phyloP scores from a whole-genome alignment of 306 rosid species.

The Neltuma alba region DNA sequence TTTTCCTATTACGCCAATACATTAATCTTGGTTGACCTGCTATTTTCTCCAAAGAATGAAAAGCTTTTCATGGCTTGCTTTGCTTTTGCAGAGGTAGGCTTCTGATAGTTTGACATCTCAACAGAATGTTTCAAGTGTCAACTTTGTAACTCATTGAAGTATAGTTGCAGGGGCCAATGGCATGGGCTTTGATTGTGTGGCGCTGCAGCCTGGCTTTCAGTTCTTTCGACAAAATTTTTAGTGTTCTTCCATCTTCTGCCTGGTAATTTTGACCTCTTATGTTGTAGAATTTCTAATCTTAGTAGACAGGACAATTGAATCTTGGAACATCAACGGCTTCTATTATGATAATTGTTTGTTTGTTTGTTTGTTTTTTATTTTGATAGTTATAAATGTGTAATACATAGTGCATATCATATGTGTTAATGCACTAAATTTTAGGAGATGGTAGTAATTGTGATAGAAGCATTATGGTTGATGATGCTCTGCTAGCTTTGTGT shows the following conservation, averaged over 20 bases:
- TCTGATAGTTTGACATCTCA: constrained; percentile 21
- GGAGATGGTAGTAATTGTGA: background rate
- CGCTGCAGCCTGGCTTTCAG: constrained; percentile 98
- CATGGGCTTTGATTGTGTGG: constrained; percentile 98
- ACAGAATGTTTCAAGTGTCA: constrained; percentile 11
- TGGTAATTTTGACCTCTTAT: constrained; percentile 53
- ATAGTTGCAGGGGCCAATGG: constrained; percentile 85
- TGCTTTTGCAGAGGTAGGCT: constrained; percentile 94
- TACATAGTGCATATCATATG: background rate
- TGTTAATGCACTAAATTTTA: background rate
- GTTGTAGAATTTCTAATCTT: background rate
- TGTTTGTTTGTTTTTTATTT: no score
- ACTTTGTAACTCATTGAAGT: constrained; percentile 38
- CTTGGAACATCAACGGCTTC: constrained; percentile 4
- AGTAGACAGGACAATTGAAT: background rate
- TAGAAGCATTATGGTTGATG: background rate
- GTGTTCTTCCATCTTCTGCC: constrained; percentile 98
- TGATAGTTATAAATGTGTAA: background rate
- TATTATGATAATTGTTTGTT: background rate
- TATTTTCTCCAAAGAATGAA: constrained; percentile 73
- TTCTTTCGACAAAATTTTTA: constrained; percentile 84
- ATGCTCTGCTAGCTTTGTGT: background rate
- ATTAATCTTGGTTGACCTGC: constrained; percentile 81
- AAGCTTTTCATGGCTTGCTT: constrained; percentile 94
- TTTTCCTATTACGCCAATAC: constrained; percentile 96